These are phyloP conservation scores for Rhizopus sp. DNA, from an alignment of 371 early-diverging fungal genomes.

Conservation along the genomic window DNA sequence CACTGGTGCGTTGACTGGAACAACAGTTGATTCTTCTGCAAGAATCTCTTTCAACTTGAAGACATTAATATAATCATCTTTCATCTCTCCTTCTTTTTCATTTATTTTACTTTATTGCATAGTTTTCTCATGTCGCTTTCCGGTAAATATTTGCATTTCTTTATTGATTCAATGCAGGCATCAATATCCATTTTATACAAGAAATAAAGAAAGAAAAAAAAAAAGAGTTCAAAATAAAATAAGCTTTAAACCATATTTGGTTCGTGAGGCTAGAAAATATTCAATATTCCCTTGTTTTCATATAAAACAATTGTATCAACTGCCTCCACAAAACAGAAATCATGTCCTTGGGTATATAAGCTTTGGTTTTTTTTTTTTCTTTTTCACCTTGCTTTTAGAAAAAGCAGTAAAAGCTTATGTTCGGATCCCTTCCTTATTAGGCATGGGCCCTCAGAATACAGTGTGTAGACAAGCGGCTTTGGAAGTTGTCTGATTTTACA, in stretches of 20 bases:
- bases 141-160: conserved; percentile 87
- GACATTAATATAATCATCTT: not conserved
- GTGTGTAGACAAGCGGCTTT: no score
- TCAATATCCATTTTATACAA: conserved; percentile 55
- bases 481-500: no score
- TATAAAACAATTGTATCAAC: no score
- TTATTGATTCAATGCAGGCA: conserved; percentile 55
- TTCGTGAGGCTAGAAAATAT: not conserved
- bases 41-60: conserved; percentile 87
- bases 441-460: no score
- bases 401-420: no score
- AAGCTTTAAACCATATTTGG: conserved; percentile 5
- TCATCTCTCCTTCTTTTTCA: not conserved
- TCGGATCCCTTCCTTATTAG: no score
- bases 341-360: no score
- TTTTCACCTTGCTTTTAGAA: no score
- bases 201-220: conserved; percentile 4
- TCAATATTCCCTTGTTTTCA: not conserved
- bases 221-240: conserved; percentile 5
- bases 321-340: no score
- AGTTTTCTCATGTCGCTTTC: conserved; percentile 95
- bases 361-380: no score
- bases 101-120: conserved; percentile 79
- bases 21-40: conserved; percentile 95
- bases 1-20: conserved; percentile 93